Conservation (phyloP, 2,329 filamentous ascomycete genomes). For the Hypoxylon sp. region DNA sequence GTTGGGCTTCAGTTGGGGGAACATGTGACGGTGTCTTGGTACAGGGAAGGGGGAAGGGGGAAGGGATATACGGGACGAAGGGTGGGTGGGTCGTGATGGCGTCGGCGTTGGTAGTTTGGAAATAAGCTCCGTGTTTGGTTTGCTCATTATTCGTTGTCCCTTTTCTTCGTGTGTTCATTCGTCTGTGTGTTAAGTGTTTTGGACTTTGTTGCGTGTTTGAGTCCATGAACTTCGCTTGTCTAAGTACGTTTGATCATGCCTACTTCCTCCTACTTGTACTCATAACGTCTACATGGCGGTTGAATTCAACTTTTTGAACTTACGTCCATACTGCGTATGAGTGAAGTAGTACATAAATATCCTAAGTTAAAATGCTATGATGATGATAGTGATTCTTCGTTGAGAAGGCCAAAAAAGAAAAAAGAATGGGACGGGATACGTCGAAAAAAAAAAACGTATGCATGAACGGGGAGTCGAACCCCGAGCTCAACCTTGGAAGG, state of each 20-base stretch:
- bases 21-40: background rate
- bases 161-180: background rate
- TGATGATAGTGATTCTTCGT: background rate
- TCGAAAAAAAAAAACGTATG: slow-evolving; percentile 10
- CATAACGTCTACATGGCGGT: background rate
- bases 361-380: no score
- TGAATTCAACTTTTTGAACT: no score
- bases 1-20: background rate
- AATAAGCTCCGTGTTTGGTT: background rate
- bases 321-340: no score
- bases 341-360: no score
- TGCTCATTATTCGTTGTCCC: background rate
- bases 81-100: background rate
- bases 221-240: background rate
- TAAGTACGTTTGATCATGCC: background rate
- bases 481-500: slow-evolving; percentile 44
- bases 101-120: background rate
- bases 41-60: background rate
- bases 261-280: background rate
- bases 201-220: background rate
- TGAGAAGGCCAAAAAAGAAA: background rate
- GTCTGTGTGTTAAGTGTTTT: background rate
- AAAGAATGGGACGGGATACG: no score
- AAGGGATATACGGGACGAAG: background rate
- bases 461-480: slow-evolving; percentile 41